Percentiles rank a stretch among this genome's conserved stretches.
Conservation (phyloP, 345 rosid genomes). For the Excoecaria agallocha region DNA sequence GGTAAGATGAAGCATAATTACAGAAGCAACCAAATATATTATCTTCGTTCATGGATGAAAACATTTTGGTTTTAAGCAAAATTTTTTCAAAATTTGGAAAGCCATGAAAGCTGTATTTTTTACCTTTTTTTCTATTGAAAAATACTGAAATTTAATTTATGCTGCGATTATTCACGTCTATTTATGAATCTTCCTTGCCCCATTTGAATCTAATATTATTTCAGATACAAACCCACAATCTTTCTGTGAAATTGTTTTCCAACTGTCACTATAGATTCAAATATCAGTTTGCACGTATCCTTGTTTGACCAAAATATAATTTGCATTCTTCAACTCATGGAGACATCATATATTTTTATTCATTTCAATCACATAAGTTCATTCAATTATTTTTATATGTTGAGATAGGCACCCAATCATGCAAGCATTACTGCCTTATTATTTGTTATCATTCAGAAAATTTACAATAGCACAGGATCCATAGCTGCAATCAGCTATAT, state of each 20-base stretch:
- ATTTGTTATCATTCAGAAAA: not conserved
- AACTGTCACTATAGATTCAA: not conserved
- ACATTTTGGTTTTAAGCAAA: not conserved
- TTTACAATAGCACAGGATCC: not conserved
- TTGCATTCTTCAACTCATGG: not conserved
- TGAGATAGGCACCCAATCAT: not conserved
- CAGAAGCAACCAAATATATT: constrained; percentile 3
- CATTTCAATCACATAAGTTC: not conserved
- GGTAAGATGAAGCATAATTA: constrained; percentile 33
- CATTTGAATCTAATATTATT: not conserved
- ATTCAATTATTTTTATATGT: not conserved
- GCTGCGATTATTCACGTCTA: no score
- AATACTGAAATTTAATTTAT: no score
- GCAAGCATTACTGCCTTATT: not conserved
- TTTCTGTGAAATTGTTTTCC: not conserved
- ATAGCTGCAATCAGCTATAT: not conserved
- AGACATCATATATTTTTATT: no score
- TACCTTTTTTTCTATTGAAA: no score
- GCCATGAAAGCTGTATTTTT: not conserved
- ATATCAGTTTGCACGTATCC: not conserved
- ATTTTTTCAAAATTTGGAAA: not conserved
- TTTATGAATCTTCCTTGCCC: not conserved
- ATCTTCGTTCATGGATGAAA: not conserved
- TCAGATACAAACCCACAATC: not conserved
- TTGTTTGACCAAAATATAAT: not conserved